Percentiles rank a stretch among this genome's conserved stretches.
Conservation (phyloP, 345 rosid genomes). For the Aquilaria sinensis region DNA sequence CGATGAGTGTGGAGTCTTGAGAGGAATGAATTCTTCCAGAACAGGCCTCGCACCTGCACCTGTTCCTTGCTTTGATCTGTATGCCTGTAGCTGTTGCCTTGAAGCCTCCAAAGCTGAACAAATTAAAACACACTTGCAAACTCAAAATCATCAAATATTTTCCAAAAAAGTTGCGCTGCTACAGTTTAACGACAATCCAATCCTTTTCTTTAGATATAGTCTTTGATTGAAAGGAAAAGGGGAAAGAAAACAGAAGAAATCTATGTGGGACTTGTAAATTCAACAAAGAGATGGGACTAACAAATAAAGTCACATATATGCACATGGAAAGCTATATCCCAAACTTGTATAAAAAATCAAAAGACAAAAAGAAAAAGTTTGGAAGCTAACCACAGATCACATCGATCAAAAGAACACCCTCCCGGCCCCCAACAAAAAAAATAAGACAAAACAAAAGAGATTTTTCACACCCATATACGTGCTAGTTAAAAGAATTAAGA, state of each 20-base stretch:
- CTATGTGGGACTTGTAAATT: neutral
- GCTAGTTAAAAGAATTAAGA: too few relatives aligned
- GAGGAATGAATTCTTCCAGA: constrained; percentile 96
- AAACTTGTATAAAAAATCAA: constrained; percentile 28
- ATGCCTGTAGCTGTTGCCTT: constrained; percentile 72
- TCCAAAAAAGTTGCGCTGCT: too few relatives aligned
- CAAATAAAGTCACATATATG: constrained; percentile 8
- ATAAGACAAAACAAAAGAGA: too few relatives aligned
- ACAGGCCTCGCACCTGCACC: constrained; percentile 26
- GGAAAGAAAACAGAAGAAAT: neutral
- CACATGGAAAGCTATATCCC: constrained; percentile 25
- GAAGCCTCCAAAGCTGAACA: constrained; percentile 79
- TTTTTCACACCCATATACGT: too few relatives aligned
- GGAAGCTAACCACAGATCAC: constrained; percentile 16
- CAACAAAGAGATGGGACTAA: constrained; percentile 12
- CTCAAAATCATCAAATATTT: too few relatives aligned
- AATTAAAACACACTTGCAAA: neutral
- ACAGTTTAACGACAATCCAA: too few relatives aligned
- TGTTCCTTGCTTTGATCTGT: constrained; percentile 52
- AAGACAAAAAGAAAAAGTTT: constrained; percentile 21
- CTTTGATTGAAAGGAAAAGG: too few relatives aligned
- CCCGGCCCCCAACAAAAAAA: too few relatives aligned
- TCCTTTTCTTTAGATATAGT: too few relatives aligned
- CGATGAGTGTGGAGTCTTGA: constrained; percentile 44
- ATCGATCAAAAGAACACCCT: constrained; percentile 10